Evolutionary conservation across 257 asterid species (phyloP), one percentile per base, ranked within the genome.

Genomic region (Petunia axillaris): DNA sequence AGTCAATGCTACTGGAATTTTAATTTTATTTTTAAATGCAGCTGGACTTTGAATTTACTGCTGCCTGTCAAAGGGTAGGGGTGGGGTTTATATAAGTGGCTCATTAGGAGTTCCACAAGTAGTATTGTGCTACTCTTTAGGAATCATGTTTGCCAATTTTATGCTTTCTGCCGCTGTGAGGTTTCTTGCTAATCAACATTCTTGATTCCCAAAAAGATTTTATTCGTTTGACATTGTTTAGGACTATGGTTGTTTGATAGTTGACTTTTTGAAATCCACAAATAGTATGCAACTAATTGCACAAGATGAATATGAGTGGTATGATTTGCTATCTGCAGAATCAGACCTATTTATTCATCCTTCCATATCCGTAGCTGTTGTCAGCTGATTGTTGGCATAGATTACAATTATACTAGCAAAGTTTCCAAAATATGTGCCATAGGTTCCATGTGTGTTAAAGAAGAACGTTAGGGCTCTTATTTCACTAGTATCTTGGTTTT

Each of bases 261-360:
- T 13, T 52, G 15, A 52, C 57, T 52, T 15, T 8, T 52, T 52
- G 57, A 52, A 52, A 52, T 8, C 11, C 57, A 52, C 15, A 0
- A 52, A 52, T 1, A 8, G 50, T 65, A 65, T 39, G 36, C 13
- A 50, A 36, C 62, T 73, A 50, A 25, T 25, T 36, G 37, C 50
- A 50, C 78, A 50, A 50, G 78, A 48, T 73, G 46, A 50, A 35
- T 50, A 36, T 73, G 46, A 50, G 63, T 36, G 46, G 78, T 43
- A 41, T n/a, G 46, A 50, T 70, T 46, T 25, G 11, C 25, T 70
- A 5, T 59, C 41, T 48, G 43, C 77, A 70, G 44, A 25, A 70
- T 46, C 58, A 16, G n/a, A 46, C 59, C 16, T 46, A 70, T 70
- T n/a, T 70, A 68, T 48, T 68, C 57, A 8, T 44, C 53, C 5